Evolutionary conservation across 257 asterid species (phyloP), one percentile per base, ranked within the genome.

Genomic region (Nicotiana paniculata): DNA sequence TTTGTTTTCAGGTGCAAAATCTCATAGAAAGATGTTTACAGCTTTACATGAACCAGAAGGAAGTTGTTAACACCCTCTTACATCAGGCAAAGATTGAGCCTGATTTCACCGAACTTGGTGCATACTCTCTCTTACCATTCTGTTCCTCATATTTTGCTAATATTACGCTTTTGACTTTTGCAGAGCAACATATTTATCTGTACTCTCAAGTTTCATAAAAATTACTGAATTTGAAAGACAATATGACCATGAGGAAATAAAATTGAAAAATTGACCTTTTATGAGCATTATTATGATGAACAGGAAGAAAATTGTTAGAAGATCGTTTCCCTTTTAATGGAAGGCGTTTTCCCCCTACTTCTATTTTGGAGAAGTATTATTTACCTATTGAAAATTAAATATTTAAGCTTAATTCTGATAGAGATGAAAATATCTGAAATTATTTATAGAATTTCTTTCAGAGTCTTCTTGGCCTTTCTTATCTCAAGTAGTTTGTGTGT

Each of bases 1-100:
- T 70, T 43, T 39, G 26, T 43, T 62, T 24, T 76, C 90, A 96
- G 99, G 99, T 96, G 85, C 98, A 96, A 83, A 92, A 91, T 87
- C 99, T 96, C 80, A 95, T 95, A 18, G 99, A 95, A 88, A 91
- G 97, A 88, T 96, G 99, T 84, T 96, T 96, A 86, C 99, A 96
- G 89, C 97, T 94, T 76, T 96, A 96, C 93, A 96, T 94, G 99
- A 92, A 89, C 85, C 94, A 89, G 90, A 89, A 84, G 81, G 98
- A 96, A 86, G 97, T 92, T 70, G 92, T 93, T 84, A 88, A 77
- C 84, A 91, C 97, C 82, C 90, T 94, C 86, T 86, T 89, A 76
- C 89, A 87, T 67, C 93, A 93, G 83, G 99, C 99, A 48, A 93
- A 93, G 87, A 93, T 96, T 55, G 98, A 96, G 90, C 99, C 99